Percentiles rank a stretch among this genome's conserved stretches.
These are phyloP conservation scores for Pichia thaimueangensis DNA, from an alignment of 805 yeast species.

Conservation along the genomic window DNA sequence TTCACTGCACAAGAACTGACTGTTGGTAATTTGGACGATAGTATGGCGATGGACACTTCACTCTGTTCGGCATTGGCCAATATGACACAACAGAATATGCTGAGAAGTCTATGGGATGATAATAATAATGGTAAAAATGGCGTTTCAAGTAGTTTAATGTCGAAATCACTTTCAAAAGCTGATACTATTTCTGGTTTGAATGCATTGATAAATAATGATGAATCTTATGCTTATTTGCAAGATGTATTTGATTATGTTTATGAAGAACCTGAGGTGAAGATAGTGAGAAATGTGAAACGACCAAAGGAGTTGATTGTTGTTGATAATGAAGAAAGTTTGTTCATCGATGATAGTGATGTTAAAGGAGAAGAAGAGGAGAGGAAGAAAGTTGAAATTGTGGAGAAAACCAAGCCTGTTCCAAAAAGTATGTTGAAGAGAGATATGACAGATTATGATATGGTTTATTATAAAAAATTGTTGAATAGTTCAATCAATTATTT, in stretches of 20 bases:
- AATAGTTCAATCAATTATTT: constrained; percentile 34
- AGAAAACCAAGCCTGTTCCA: no score
- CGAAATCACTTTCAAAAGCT: constrained; percentile 1
- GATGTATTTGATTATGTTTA: constrained; percentile 27
- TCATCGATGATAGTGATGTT: no score
- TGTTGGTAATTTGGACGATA: constrained; percentile 1
- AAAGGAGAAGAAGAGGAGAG: background rate
- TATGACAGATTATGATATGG: constrained; percentile 21
- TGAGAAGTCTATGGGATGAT: constrained; percentile 5
- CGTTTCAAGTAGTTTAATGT: no score
- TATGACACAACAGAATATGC: constrained; percentile 5
- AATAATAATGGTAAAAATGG: background rate
- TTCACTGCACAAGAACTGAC: constrained; percentile 7
- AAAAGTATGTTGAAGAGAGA: constrained; percentile 1
- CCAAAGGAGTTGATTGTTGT: no score
- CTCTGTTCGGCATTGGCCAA: constrained; percentile 25
- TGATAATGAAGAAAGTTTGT: no score
- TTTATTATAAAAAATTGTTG: constrained; percentile 19
- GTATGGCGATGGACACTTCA: constrained; percentile 14
- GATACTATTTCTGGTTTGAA: background rate
- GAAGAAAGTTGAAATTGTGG: constrained; percentile 1
- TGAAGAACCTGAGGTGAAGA: no score
- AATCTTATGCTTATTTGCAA: constrained; percentile 40
- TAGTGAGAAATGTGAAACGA: no score
- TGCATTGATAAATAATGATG: constrained; percentile 8